A percentile compares a stretch with the other conserved stretches of the same genome.
Evolutionary conservation across 2,329 filamentous ascomycete species (phyloP).

Genomic region (Colletotrichum plurivorum): DNA sequence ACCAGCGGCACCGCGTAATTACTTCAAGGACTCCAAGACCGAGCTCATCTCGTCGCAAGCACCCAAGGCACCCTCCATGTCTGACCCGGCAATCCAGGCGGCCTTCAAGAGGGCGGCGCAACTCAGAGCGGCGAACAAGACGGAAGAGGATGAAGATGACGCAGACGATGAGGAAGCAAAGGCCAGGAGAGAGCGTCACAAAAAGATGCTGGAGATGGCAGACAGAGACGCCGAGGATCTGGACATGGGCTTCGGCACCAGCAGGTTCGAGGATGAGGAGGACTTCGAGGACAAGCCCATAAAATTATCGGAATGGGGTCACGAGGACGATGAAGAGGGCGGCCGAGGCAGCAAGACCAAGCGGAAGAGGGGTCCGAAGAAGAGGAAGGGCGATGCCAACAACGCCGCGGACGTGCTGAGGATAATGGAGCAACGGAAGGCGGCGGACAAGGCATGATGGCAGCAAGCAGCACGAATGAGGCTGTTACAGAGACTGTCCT

Average conservation of each 20-base stretch:
- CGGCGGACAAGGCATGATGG: constrained; percentile 43
- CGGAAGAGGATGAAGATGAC: constrained; percentile 53
- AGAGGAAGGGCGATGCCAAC: constrained; percentile 84
- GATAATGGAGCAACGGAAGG: constrained; percentile 76
- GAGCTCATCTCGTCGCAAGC: constrained; percentile 67
- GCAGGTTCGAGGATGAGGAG: constrained; percentile 88
- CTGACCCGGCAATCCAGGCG: constrained; percentile 84
- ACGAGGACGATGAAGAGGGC: constrained; percentile 65
- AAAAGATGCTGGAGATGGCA: constrained; percentile 79
- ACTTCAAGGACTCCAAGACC: constrained; percentile 73
- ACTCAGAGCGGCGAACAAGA: constrained; percentile 60
- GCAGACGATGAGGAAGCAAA: constrained; percentile 60
- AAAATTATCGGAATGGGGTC: constrained; percentile 77
- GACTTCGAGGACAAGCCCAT: constrained; percentile 79
- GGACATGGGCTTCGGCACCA: constrained; percentile 94
- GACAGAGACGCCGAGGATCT: constrained; percentile 91
- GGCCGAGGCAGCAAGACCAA: constrained; percentile 64
- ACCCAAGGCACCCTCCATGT: constrained; percentile 69
- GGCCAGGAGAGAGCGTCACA: constrained; percentile 77
- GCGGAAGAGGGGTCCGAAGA: constrained; percentile 80
- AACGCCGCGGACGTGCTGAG: constrained; percentile 84
- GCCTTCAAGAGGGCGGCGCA: constrained; percentile 88
- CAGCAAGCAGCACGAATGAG: neutral
- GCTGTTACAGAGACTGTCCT: neutral
- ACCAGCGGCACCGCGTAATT: constrained; percentile 65